These are phyloP conservation scores for Phalaenopsis aphrodite DNA, from an alignment of 106 monocot species.

Conservation along the genomic window DNA sequence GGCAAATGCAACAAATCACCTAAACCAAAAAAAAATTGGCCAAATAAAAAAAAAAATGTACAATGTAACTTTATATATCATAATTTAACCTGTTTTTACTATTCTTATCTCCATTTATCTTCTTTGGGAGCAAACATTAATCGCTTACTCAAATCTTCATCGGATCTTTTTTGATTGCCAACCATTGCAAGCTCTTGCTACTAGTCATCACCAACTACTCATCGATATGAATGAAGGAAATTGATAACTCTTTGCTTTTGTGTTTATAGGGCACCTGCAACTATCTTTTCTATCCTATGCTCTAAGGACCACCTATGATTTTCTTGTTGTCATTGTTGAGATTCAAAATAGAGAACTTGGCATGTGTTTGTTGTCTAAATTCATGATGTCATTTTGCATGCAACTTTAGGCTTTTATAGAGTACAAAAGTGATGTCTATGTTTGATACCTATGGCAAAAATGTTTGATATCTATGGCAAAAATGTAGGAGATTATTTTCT, in stretches of 20 bases:
- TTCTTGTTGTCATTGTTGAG: background rate
- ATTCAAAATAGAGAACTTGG: background rate
- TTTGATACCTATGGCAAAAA: background rate
- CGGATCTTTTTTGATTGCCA: background rate
- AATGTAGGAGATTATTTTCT: background rate
- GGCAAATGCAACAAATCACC: background rate
- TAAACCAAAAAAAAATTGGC: background rate
- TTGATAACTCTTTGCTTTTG: background rate
- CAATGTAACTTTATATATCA: too few relatives aligned
- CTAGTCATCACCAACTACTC: background rate
- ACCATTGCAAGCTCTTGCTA: background rate
- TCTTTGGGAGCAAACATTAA: background rate
- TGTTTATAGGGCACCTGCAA: background rate
- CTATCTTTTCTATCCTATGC: background rate
- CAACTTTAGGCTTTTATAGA: background rate
- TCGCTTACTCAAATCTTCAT: background rate
- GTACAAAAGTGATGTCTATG: background rate
- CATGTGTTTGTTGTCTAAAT: background rate
- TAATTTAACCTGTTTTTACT: background rate
- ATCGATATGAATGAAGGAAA: background rate
- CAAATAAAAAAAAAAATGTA: background rate
- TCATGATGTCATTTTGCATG: background rate
- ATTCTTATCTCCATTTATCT: background rate
- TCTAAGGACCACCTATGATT: background rate
- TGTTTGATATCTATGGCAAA: background rate